Evolutionary conservation across 805 yeast genomes (phyloP), one percentile per base, ranked within the genome.

Genomic region (Yarrowia sp.): DNA sequence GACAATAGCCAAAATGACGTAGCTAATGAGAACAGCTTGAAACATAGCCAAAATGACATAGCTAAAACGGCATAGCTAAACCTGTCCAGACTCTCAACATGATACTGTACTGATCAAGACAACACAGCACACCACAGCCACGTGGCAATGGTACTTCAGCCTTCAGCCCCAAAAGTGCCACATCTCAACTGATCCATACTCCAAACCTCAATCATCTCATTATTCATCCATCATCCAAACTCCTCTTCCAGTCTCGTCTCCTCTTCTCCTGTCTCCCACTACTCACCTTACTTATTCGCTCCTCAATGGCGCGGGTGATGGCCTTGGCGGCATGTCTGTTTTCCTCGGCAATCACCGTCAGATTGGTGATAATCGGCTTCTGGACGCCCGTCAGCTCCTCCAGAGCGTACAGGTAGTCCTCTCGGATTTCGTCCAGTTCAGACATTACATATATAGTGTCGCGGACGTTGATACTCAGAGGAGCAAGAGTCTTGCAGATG

Each of bases 291-390:
- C 82, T 81, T 56, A 93, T 86, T 74, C 97, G 83, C 62, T 80
- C 81, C 69, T 87, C 90, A 64, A 95, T 83, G 16, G 92, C 90
- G 63, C 83, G 83, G 17, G 89, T 84, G 46, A 95, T 89, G 56
- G 87, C 89, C 62, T 84, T 83, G 9, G 98, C 97, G 64, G 83
- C 85, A 49, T 83, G 82, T 21, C 85, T 82, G 73, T 91, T 90
- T 72, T 95, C 98, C 70, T 85, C 89, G 2, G 99, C 98, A 63
- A 92, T 83, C 43, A 84, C 81, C 9, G 98, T 95, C 71, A 92
- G 80, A 48, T 85, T 88, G 41, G 89, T 87, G 67, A 95, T 95
- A 64, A 92, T 89, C 11, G 98, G 98, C 66, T 91, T 81, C 8
- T 97, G 90, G 75, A 92, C 92, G 77, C 88, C 88, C 4, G 96